Conservation (phyloP, 2,329 filamentous ascomycete species). For the Zymoseptoria crescenta region DNA sequence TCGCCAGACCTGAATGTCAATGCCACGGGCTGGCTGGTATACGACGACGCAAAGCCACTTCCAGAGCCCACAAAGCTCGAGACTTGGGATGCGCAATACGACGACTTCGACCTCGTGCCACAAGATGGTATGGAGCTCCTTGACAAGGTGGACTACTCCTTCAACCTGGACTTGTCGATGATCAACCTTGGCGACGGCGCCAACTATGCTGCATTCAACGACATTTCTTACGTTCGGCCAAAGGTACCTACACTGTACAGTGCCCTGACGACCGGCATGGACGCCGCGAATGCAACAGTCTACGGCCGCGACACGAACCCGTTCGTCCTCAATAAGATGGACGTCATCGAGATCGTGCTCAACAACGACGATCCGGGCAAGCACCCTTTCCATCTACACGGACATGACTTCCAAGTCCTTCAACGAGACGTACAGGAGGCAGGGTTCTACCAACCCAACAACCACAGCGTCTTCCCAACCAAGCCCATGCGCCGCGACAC, state of each 20-base stretch:
- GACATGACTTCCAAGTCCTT: conserved; percentile 61
- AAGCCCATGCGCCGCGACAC: conserved; percentile 47
- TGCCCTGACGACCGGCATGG: conserved; percentile 54
- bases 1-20: conserved; percentile 61
- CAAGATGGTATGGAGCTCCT: conserved; percentile 56
- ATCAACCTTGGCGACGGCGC: conserved; percentile 60
- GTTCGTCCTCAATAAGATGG: conserved; percentile 58
- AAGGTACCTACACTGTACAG: conserved; percentile 78
- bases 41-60: conserved; percentile 41
- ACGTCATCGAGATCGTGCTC: conserved; percentile 66
- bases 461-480: conserved; percentile 30
- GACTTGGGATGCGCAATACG: conserved; percentile 55
- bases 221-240: conserved; percentile 64
- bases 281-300: conserved; percentile 35
- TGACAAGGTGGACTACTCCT: conserved; percentile 52
- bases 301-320: conserved; percentile 48
- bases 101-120: conserved; percentile 66
- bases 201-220: conserved; percentile 56
- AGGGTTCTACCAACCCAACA: conserved; percentile 28
- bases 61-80: conserved; percentile 49
- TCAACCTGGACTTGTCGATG: conserved; percentile 56
- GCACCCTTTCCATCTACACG: conserved; percentile 70
- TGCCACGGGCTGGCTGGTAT: conserved; percentile 49
- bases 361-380: conserved; percentile 67
- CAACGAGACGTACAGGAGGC: conserved; percentile 29